Conservation (phyloP, 331 rosid genomes). For the Stylosanthes scabra region DNA sequence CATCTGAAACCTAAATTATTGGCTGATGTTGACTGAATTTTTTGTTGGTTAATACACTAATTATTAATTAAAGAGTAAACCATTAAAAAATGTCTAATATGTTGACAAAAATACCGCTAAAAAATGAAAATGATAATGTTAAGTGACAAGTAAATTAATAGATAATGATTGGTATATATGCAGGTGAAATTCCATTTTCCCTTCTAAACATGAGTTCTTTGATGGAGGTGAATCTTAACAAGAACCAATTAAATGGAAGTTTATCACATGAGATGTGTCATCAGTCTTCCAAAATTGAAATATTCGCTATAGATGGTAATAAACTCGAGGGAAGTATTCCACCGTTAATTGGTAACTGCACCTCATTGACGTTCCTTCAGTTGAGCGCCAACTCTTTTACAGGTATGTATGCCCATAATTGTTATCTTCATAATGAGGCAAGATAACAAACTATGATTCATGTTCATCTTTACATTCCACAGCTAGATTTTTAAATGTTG, state of each 20-base stretch:
- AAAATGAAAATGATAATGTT: too few relatives aligned
- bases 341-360: constrained; percentile 36
- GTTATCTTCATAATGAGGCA: too few relatives aligned
- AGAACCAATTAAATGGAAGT: constrained; percentile 23
- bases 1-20: too few relatives aligned
- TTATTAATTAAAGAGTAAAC: too few relatives aligned
- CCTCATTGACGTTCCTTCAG: neutral
- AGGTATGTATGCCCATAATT: constrained; percentile 25
- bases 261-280: constrained; percentile 25
- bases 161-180: neutral
- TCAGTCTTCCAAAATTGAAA: constrained; percentile 31
- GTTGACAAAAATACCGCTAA: too few relatives aligned
- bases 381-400: constrained; percentile 13
- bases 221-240: neutral
- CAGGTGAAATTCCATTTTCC: constrained; percentile 38
- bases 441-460: too few relatives aligned
- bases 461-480: too few relatives aligned
- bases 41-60: too few relatives aligned
- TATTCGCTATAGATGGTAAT: neutral
- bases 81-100: too few relatives aligned
- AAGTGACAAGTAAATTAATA: too few relatives aligned
- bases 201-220: constrained; percentile 31
- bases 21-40: too few relatives aligned
- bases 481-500: too few relatives aligned
- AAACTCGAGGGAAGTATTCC: constrained; percentile 36